These are phyloP conservation scores for Knufia petricola DNA, from an alignment of 2,329 filamentous ascomycete species.

Conservation along the genomic window DNA sequence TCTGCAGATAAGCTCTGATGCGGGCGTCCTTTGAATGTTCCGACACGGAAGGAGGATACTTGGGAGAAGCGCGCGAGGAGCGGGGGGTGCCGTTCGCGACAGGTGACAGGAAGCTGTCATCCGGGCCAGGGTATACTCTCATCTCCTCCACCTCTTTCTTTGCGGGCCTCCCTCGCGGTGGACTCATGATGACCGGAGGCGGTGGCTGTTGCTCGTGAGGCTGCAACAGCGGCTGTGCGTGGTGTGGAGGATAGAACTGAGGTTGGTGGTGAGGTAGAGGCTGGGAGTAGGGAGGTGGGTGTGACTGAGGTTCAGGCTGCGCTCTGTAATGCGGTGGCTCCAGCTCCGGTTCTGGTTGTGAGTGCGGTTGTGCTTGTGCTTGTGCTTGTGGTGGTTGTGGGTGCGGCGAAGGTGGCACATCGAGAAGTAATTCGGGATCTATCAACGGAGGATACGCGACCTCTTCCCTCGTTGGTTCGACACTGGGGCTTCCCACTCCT, in stretches of 20 bases:
- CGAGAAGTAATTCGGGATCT: conserved; percentile 13
- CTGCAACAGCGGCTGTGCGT: neutral
- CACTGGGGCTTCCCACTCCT: conserved; percentile 14
- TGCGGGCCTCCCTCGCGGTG: conserved; percentile 20
- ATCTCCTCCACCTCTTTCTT: conserved; percentile 20
- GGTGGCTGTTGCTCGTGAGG: neutral
- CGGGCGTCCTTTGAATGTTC: conserved; percentile 21
- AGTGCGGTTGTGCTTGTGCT: neutral
- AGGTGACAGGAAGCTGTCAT: neutral
- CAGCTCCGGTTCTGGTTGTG: neutral
- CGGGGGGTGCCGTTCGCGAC: conserved; percentile 11
- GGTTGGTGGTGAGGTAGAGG: neutral
- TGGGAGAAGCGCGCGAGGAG: conserved; percentile 11
- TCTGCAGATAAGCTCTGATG: conserved; percentile 17
- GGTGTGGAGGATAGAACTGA: neutral
- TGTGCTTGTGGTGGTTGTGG: neutral
- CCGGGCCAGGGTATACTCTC: conserved; percentile 1
- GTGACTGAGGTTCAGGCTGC: neutral
- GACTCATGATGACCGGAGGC: conserved; percentile 17
- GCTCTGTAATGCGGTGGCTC: neutral
- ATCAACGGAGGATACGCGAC: conserved; percentile 13
- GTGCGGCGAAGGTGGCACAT: neutral
- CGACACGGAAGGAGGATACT: conserved; percentile 18
- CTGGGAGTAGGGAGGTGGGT: neutral
- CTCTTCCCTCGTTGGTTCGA: conserved; percentile 18